These are phyloP conservation scores for Auriscalpium vulgare DNA, from an alignment of 768 basidiomycete species.

Conservation along the genomic window DNA sequence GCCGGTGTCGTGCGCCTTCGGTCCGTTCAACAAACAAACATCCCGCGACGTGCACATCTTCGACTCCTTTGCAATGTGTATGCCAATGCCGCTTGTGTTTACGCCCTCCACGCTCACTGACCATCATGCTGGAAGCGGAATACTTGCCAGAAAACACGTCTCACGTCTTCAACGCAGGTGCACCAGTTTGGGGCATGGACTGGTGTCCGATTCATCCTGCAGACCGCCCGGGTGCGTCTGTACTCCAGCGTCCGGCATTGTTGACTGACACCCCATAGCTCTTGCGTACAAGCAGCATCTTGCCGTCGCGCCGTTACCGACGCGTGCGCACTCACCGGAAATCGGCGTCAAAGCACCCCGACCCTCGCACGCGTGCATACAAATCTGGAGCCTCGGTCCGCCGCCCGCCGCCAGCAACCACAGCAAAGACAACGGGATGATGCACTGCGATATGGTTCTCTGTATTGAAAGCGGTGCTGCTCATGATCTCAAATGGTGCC, in stretches of 20 bases:
- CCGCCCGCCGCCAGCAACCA: slow-evolving; percentile 4
- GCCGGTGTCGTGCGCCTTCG: slow-evolving; percentile 54
- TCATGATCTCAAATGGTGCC: slow-evolving; percentile 87
- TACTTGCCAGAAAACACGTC: slow-evolving; percentile 51
- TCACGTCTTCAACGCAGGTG: slow-evolving; percentile 79
- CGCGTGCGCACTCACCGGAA: slow-evolving; percentile 51
- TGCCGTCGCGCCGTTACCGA: slow-evolving; percentile 71
- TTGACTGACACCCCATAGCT: slow-evolving; percentile 26
- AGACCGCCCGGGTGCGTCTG: slow-evolving; percentile 43
- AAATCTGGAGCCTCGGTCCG: slow-evolving; percentile 69
- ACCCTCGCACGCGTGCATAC: slow-evolving; percentile 62
- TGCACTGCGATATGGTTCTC: slow-evolving; percentile 78
- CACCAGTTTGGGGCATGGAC: slow-evolving; percentile 84
- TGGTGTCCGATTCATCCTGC: slow-evolving; percentile 81
- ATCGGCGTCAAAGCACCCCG: slow-evolving; percentile 53
- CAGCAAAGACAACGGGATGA: slow-evolving; percentile 32
- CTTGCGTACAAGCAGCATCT: slow-evolving; percentile 66
- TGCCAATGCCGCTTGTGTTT: slow-evolving; percentile 14
- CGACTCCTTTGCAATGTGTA: slow-evolving; percentile 51
- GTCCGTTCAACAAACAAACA: slow-evolving; percentile 50
- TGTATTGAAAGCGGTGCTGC: slow-evolving; percentile 79
- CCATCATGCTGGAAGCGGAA: slow-evolving; percentile 37
- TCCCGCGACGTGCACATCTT: slow-evolving; percentile 45
- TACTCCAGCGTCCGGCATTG: neutral
- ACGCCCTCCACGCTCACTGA: neutral